phyloP scores from a whole-genome alignment of 352 stramenopile species.

The Phytophthora sansomeana region DNA sequence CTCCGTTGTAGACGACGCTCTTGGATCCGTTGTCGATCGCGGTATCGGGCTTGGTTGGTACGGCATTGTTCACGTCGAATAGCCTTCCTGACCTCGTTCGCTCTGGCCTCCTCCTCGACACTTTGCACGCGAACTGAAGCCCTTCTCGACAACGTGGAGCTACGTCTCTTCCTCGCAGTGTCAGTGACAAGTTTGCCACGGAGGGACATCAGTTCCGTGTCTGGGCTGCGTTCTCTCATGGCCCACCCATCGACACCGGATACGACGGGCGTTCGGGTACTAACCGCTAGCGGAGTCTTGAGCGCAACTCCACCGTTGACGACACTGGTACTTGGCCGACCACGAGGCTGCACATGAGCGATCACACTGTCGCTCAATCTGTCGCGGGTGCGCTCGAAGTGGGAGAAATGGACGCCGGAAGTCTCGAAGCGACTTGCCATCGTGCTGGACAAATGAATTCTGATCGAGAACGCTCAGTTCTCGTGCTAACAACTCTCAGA shows the following conservation, averaged over 20 bases:
- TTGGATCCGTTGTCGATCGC: conserved; percentile 7
- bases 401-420: not conserved
- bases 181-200: not conserved
- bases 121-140: not conserved
- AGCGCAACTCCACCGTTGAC: not conserved
- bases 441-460: conserved; percentile 2
- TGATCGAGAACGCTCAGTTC: not conserved
- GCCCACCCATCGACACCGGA: too few relatives aligned
- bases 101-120: not conserved
- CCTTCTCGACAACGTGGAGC: too few relatives aligned
- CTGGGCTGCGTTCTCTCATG: too few relatives aligned
- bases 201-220: not conserved
- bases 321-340: not conserved
- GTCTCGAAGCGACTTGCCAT: conserved; percentile 21
- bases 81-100: conserved; percentile 12
- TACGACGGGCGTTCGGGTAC: too few relatives aligned
- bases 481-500: too few relatives aligned
- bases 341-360: conserved; percentile 4
- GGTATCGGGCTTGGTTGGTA: conserved; percentile 33
- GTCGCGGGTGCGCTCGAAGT: not conserved
- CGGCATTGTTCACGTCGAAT: conserved; percentile 28
- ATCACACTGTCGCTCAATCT: conserved; percentile 18
- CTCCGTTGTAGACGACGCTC: not conserved
- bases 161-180: not conserved
- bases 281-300: too few relatives aligned